Evolutionary conservation across 139 green algal genomes (phyloP).

Genomic region (Tetraselmis striata): DNA sequence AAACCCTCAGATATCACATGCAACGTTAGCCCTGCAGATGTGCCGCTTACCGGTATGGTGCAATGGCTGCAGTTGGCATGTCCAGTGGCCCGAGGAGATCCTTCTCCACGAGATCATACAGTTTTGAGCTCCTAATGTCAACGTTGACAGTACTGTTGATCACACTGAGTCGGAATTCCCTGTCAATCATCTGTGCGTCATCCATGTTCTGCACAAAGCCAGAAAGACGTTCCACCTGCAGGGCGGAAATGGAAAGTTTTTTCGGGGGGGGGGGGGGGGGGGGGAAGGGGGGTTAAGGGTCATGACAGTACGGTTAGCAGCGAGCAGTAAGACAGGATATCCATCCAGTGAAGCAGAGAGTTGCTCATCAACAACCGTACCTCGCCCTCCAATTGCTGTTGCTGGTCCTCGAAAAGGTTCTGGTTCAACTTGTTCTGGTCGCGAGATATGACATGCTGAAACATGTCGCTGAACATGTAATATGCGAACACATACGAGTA

Average conservation of each 20-base stretch:
- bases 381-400: slow-evolving; percentile 63
- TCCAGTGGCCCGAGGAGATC: slow-evolving; percentile 45
- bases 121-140: slow-evolving; percentile 52
- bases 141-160: slow-evolving; percentile 70
- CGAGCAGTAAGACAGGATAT: background rate
- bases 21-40: slow-evolving; percentile 45
- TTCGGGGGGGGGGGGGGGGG: background rate
- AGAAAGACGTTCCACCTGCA: slow-evolving; percentile 59
- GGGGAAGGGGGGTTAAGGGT: background rate
- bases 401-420: slow-evolving; percentile 85
- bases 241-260: too few species aligned
- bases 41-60: slow-evolving; percentile 45
- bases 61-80: slow-evolving; percentile 14
- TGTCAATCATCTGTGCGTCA: slow-evolving; percentile 20
- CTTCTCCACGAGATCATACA: slow-evolving; percentile 77
- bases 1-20: background rate
- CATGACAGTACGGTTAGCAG: too few species aligned
- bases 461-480: slow-evolving; percentile 79
- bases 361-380: too few species aligned
- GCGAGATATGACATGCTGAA: slow-evolving; percentile 56
- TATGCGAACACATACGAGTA: slow-evolving; percentile 82
- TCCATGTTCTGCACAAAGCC: slow-evolving; percentile 35
- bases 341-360: background rate
- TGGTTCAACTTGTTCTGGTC: slow-evolving; percentile 69
- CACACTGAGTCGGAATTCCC: slow-evolving; percentile 42